Percentiles rank a stretch among this genome's conserved stretches.
Conservation (phyloP, 768 basidiomycete genomes). For the Imleria badia region DNA sequence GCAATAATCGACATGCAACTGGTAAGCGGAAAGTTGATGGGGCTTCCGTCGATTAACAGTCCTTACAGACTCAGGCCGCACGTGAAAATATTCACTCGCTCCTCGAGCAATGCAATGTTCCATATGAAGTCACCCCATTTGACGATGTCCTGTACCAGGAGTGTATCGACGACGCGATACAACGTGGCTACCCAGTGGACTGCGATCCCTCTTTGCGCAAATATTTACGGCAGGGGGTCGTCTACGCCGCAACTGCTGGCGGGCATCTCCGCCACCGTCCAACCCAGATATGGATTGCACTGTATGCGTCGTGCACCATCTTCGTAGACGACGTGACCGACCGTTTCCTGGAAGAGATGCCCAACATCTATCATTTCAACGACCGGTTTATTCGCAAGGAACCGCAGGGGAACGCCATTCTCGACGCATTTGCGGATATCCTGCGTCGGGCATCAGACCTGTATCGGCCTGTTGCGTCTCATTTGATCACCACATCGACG, state of each 20-base stretch:
- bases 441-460: constrained; percentile 29
- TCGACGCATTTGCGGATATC: constrained; percentile 36
- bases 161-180: constrained; percentile 22
- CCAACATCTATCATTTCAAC: constrained; percentile 34
- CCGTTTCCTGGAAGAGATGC: constrained; percentile 20
- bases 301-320: constrained; percentile 40
- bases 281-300: constrained; percentile 32
- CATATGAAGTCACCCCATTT: constrained; percentile 8
- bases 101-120: constrained; percentile 15
- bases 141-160: constrained; percentile 17
- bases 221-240: constrained; percentile 32
- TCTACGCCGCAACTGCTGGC: constrained; percentile 26
- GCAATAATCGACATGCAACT: constrained; percentile 4
- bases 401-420: constrained; percentile 29
- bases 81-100: constrained; percentile 15
- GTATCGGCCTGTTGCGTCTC: constrained; percentile 30
- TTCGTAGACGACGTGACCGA: constrained; percentile 37
- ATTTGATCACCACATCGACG: constrained; percentile 37
- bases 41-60: background rate
- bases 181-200: constrained; percentile 27
- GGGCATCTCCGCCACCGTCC: constrained; percentile 25
- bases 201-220: constrained; percentile 21
- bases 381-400: constrained; percentile 29
- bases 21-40: background rate
- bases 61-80: constrained; percentile 5